These are phyloP conservation scores for Lactarius indigo DNA, from an alignment of 768 basidiomycete species.

Conservation along the genomic window DNA sequence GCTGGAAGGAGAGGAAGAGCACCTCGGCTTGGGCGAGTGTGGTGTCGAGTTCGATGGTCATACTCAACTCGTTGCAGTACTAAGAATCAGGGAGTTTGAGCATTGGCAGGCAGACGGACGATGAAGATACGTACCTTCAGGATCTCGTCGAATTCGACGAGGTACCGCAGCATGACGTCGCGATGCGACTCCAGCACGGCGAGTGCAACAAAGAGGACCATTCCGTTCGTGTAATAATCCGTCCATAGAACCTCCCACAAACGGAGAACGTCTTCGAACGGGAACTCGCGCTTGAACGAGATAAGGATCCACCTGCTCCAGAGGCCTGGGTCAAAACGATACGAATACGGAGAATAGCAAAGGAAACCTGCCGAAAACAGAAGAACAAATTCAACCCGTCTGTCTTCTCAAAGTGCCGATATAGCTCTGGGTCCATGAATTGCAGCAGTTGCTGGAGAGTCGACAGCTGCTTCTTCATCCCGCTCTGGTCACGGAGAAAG, in stretches of 20 bases:
- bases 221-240: conserved; percentile 81
- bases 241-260: conserved; percentile 97
- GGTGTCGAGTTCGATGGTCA: conserved; percentile 95
- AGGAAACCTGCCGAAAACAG: conserved; percentile 78
- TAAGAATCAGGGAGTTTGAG: conserved; percentile 28
- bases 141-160: conserved; percentile 90
- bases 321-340: background rate
- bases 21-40: conserved; percentile 97
- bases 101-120: background rate
- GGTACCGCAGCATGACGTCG: conserved; percentile 91
- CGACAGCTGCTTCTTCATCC: conserved; percentile 92
- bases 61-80: conserved; percentile 94
- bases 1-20: conserved; percentile 86
- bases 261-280: conserved; percentile 83
- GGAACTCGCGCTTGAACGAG: conserved; percentile 94
- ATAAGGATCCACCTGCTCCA: conserved; percentile 79
- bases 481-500: conserved; percentile 93
- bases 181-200: conserved; percentile 94
- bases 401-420: conserved; percentile 84
- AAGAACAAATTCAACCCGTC: conserved; percentile 95
- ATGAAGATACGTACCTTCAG: conserved; percentile 47
- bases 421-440: conserved; percentile 95
- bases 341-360: background rate
- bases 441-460: conserved; percentile 87
- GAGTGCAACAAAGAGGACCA: conserved; percentile 91